Percentiles rank a stretch among this genome's conserved stretches.
phyloP scores from a whole-genome alignment of 148 eudicot species.

The Chenopodium quinoa region DNA sequence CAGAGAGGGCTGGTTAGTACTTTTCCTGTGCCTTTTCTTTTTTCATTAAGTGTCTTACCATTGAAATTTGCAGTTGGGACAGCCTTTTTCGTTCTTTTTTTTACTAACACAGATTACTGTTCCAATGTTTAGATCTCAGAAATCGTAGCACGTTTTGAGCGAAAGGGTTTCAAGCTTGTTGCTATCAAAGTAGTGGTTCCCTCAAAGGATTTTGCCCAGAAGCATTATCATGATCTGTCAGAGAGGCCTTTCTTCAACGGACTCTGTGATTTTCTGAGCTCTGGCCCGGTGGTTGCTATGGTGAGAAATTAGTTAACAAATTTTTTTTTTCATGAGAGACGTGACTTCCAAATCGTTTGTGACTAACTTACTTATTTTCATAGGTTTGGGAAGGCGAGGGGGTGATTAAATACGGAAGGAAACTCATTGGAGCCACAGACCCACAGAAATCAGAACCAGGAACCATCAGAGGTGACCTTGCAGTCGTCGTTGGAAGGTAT shows the following conservation, averaged over 20 bases:
- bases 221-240: constrained; percentile 94
- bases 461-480: constrained; percentile 96
- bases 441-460: constrained; percentile 99
- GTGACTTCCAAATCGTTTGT: neutral
- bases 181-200: constrained; percentile 80
- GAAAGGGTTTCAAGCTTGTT: constrained; percentile 94
- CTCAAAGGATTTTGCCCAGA: constrained; percentile 81
- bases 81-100: neutral
- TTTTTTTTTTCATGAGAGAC: neutral
- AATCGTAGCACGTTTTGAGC: constrained; percentile 88
- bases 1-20: constrained; percentile 89
- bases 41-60: neutral
- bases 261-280: constrained; percentile 91
- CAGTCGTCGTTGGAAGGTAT: constrained; percentile 96
- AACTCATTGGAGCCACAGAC: constrained; percentile 96
- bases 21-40: neutral
- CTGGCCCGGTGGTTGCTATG: constrained; percentile 98
- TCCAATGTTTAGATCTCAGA: constrained; percentile 63
- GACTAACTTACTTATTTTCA: neutral
- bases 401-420: constrained; percentile 86
- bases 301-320: constrained; percentile 35
- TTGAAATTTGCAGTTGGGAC: neutral
- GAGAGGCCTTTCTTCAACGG: constrained; percentile 95
- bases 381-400: constrained; percentile 99
- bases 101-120: constrained; percentile 5